Conservation (phyloP, 1,139 yeast species). For the Candida mesenterica region DNA sequence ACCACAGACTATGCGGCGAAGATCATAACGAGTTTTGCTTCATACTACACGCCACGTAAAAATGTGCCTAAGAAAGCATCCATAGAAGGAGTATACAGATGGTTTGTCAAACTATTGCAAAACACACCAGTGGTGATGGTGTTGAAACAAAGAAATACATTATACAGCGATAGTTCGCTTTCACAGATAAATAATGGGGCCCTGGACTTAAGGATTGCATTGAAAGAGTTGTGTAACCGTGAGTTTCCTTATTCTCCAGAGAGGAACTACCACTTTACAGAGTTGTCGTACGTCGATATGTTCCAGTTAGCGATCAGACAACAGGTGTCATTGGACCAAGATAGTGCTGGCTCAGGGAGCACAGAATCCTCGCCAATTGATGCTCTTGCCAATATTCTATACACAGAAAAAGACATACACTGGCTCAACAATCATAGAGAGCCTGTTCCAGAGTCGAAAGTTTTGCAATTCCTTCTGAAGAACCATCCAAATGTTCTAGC, state of each 20-base stretch:
- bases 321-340: constrained; percentile 5
- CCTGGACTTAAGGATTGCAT: constrained; percentile 13
- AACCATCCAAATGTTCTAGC: neutral
- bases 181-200: constrained; percentile 26
- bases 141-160: constrained; percentile 27
- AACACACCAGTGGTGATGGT: constrained; percentile 36
- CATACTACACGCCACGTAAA: constrained; percentile 22
- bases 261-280: constrained; percentile 32
- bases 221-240: constrained; percentile 14
- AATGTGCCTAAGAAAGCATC: constrained; percentile 14
- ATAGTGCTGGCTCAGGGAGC: neutral
- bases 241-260: constrained; percentile 7
- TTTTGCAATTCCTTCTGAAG: constrained; percentile 3
- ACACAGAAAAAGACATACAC: neutral
- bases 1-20: constrained; percentile 24
- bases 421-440: neutral
- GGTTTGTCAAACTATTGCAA: constrained; percentile 28
- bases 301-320: constrained; percentile 27
- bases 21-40: constrained; percentile 20
- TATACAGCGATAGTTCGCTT: constrained; percentile 30
- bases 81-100: constrained; percentile 22
- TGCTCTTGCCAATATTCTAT: constrained; percentile 4
- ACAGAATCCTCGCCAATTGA: constrained; percentile 1
- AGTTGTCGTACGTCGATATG: constrained; percentile 28
- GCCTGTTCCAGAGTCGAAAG: constrained; percentile 3